Conservation (phyloP, 306 rosid species). For the Cucumis hystrix region DNA sequence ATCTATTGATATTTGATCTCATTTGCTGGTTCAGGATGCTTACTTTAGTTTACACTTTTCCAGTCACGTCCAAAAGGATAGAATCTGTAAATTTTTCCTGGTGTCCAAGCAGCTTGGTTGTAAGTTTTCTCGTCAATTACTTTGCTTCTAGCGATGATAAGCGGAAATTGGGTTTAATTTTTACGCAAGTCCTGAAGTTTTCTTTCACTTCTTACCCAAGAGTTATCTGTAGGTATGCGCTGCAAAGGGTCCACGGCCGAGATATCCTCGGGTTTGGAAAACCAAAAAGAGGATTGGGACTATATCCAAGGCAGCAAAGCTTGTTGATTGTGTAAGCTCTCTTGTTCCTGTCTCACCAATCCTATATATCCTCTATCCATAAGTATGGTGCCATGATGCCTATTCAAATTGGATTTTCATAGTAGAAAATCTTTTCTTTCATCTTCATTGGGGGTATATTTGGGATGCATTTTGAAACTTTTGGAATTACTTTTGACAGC, state of each 20-base stretch:
- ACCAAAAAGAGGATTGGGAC: conserved; percentile 65
- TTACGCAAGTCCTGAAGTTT: not conserved
- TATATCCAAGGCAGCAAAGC: conserved; percentile 70
- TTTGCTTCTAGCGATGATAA: not conserved
- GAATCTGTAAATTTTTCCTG: conserved; percentile 18
- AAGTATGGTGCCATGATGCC: not conserved
- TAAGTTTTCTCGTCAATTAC: conserved; percentile 19
- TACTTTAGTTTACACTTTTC: conserved; percentile 39
- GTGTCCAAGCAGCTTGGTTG: conserved; percentile 38
- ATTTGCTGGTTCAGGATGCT: conserved; percentile 33
- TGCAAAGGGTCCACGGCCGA: conserved; percentile 86
- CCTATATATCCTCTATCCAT: not conserved
- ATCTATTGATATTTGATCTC: not conserved
- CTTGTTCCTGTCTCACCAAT: not conserved
- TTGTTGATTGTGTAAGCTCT: conserved; percentile 58
- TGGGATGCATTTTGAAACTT: not conserved
- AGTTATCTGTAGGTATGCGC: conserved; percentile 49
- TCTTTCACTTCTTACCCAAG: not conserved
- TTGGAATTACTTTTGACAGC: not conserved
- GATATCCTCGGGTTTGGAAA: conserved; percentile 93
- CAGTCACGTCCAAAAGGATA: conserved; percentile 26
- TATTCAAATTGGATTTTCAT: not conserved
- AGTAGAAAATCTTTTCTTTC: not conserved
- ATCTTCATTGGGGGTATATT: not conserved
- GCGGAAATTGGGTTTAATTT: not conserved